phyloP scores from a whole-genome alignment of 257 asterid species.

The Cordia subcordata region DNA sequence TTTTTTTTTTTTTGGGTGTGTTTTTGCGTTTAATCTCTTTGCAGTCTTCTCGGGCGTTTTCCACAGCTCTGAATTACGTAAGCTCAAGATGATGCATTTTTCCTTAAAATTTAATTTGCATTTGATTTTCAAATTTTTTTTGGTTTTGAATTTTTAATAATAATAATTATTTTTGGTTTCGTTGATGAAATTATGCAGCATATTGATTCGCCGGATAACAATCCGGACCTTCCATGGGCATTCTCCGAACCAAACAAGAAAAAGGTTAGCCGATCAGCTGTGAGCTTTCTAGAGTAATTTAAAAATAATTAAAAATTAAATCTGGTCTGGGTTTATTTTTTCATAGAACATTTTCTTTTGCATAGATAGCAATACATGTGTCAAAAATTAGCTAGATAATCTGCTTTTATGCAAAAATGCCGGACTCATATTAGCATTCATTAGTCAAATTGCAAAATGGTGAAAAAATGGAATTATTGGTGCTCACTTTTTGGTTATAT shows the following conservation, averaged over 20 bases:
- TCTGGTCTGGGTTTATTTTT: no score
- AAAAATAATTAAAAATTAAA: no score
- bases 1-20: no score
- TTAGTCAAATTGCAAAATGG: no score
- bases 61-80: conserved; percentile 87
- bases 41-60: conserved; percentile 71
- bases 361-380: no score
- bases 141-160: not conserved
- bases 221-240: conserved; percentile 78
- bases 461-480: no score
- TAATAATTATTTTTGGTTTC: not conserved
- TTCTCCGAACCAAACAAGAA: conserved; percentile 56
- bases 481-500: no score
- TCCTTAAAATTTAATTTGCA: not conserved
- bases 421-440: no score
- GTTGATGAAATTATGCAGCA: conserved; percentile 43
- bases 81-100: conserved; percentile 22
- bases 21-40: no score
- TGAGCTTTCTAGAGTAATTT: no score
- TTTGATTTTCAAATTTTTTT: conserved; percentile 2
- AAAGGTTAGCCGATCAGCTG: conserved; percentile 41
- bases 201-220: conserved; percentile 76
- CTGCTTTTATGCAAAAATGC: no score
- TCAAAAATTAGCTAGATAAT: not conserved
- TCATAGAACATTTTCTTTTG: no score